Evolutionary conservation across 2,329 filamentous ascomycete species (phyloP), one percentile per base, ranked within the genome.

Genomic region (Neonectria magnoliae): DNA sequence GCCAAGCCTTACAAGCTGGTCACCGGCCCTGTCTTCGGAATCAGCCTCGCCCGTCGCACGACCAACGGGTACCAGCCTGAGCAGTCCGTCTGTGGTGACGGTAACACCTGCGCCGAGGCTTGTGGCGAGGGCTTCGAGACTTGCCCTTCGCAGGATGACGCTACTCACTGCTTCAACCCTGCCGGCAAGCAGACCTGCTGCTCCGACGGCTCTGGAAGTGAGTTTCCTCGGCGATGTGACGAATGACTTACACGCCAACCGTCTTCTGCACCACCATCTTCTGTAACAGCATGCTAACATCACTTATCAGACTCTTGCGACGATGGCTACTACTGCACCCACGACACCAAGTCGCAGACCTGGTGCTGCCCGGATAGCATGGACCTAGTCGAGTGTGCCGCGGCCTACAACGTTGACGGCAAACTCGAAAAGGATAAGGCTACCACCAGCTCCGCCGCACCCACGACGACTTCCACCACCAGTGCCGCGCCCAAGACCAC

Each of bases 301-400:
- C 14, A 2, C 11, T 31, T 29, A 5, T 29, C 57, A 89, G 87
- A 88, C 77, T 87, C 88, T 33, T 91, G 88, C 76, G 83, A 87
- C 33, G 76, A 78, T 16, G 87, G 86, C 54, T 91, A 85, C 81
- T 90, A 86, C 81, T 91, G 89, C 80, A 83, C 86, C n/a, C 80
- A 84, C 69, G 84, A 89, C 74, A 75, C 77, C 57, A 71, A 76
- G 48, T 76, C 78, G 58, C 79, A 82, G 61, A 89, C 88, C 36
- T 85, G 85, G 81, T 91, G 88, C 81, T 91, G 88, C 78, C 87
- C 87, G 45, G 78, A 88, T 47, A 81, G 79, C 65, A 81, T 86
- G 81, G 80, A 83, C 66, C 80, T 89, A 53, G 77, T 77, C 27
- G 77, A 84, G 50, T 91, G 88, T 77, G 88, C 88, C 60, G 77